phyloP scores from a whole-genome alignment of 1,284 basidiomycete genomes.

The Cryptococcus amylolentus region DNA sequence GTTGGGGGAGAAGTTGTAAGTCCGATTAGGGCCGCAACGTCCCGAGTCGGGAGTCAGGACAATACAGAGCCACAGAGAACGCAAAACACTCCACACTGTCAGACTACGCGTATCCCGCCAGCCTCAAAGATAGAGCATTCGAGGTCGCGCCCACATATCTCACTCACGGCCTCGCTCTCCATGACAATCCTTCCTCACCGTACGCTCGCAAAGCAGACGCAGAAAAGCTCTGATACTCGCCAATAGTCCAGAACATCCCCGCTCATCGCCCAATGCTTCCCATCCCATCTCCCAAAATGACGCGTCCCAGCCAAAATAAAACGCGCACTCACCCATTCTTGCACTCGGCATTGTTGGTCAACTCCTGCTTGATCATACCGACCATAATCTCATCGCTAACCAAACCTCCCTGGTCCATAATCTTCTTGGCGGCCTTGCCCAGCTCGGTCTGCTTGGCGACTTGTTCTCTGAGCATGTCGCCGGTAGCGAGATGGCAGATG shows the following conservation, averaged over 20 bases:
- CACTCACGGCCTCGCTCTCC: too few relatives aligned
- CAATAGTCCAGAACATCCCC: not conserved
- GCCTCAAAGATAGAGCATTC: too few relatives aligned
- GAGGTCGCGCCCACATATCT: too few relatives aligned
- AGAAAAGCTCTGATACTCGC: too few relatives aligned
- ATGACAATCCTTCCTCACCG: too few relatives aligned
- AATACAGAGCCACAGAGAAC: too few relatives aligned
- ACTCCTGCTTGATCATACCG: conserved; percentile 92
- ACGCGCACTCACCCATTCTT: conserved; percentile 74
- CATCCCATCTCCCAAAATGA: not conserved
- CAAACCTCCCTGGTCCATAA: conserved; percentile 93
- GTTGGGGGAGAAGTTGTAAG: not conserved
- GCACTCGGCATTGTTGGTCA: conserved; percentile 88
- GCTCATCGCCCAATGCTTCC: not conserved
- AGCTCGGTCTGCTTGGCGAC: conserved; percentile 82
- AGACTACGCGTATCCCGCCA: too few relatives aligned
- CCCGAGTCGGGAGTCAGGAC: too few relatives aligned
- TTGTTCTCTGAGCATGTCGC: conserved; percentile 97
- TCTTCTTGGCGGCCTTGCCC: conserved; percentile 90
- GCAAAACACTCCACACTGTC: too few relatives aligned
- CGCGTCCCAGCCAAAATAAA: not conserved
- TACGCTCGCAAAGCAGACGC: too few relatives aligned
- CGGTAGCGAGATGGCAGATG: conserved; percentile 96
- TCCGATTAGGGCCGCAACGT: not conserved
- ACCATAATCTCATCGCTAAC: conserved; percentile 98